phyloP scores from a whole-genome alignment of 2,329 filamentous ascomycete species.

The Sarocladium kiliense region DNA sequence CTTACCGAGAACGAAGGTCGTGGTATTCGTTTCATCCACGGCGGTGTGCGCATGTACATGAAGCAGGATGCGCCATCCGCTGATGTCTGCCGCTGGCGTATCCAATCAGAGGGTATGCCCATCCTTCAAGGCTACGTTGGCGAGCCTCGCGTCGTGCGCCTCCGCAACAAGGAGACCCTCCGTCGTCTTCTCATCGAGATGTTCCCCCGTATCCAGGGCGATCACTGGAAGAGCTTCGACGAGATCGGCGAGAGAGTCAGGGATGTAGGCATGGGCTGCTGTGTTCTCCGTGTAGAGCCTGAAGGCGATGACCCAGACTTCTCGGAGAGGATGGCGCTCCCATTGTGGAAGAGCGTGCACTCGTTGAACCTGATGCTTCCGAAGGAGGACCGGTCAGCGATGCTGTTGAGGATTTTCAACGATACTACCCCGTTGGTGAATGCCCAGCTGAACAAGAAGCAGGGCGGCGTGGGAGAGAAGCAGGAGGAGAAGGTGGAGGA shows the following conservation, averaged over 20 bases:
- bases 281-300: slow-evolving; percentile 78
- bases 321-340: slow-evolving; percentile 77
- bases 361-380: slow-evolving; percentile 96
- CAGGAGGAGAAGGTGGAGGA: slow-evolving; percentile 26
- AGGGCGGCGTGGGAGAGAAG: slow-evolving; percentile 23
- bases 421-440: slow-evolving; percentile 82
- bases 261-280: slow-evolving; percentile 84
- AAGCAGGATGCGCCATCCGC: slow-evolving; percentile 89
- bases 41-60: slow-evolving; percentile 98
- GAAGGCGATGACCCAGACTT: slow-evolving; percentile 57
- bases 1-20: slow-evolving; percentile 82
- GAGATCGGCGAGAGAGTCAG: slow-evolving; percentile 83
- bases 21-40: slow-evolving; percentile 93
- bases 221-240: slow-evolving; percentile 68
- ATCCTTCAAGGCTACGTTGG: slow-evolving; percentile 90
- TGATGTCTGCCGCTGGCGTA: slow-evolving; percentile 87
- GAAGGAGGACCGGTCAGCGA: slow-evolving; percentile 90
- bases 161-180: slow-evolving; percentile 75
- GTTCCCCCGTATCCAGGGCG: slow-evolving; percentile 83
- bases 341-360: slow-evolving; percentile 88
- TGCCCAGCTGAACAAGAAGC: slow-evolving; percentile 48
- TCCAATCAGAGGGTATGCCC: slow-evolving; percentile 89
- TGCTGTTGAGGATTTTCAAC: slow-evolving; percentile 87
- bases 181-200: slow-evolving; percentile 84
- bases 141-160: slow-evolving; percentile 65